phyloP scores from a whole-genome alignment of 768 basidiomycete genomes.

The Kwoniella bestiolae region DNA sequence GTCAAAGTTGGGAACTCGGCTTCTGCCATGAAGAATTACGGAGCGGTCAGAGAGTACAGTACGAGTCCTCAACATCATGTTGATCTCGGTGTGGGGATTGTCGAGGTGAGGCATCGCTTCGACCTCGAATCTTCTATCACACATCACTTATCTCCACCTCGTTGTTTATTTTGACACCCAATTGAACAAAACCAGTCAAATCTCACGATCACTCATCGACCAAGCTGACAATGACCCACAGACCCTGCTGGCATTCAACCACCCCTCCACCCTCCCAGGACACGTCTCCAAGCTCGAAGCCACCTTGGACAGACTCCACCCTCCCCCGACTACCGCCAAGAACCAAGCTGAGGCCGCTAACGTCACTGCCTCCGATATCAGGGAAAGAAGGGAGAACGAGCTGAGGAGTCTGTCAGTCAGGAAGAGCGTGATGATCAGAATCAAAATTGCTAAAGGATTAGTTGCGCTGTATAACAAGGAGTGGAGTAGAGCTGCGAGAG shows the following conservation, averaged over 20 bases:
- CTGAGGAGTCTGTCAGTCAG: conserved; percentile 66
- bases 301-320: conserved; percentile 68
- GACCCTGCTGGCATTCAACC: conserved; percentile 29
- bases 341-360: conserved; percentile 40
- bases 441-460: conserved; percentile 79
- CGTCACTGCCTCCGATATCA: conserved; percentile 48
- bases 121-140: conserved; percentile 51
- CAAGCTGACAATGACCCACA: too few relatives aligned
- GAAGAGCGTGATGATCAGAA: conserved; percentile 73
- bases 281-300: conserved; percentile 97
- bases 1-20: conserved; percentile 73
- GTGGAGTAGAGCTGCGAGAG: conserved; percentile 79
- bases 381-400: conserved; percentile 52
- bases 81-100: conserved; percentile 71
- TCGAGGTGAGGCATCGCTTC: conserved; percentile 53
- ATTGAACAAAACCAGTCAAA: too few relatives aligned
- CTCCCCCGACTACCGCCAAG: conserved; percentile 21
- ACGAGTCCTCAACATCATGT: conserved; percentile 88
- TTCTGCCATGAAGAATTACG: conserved; percentile 76
- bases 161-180: too few relatives aligned
- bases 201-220: too few relatives aligned
- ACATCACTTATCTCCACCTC: neutral
- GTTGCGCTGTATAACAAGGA: conserved; percentile 71
- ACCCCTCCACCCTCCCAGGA: conserved; percentile 64
- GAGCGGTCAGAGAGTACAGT: conserved; percentile 91